phyloP scores from a whole-genome alignment of 441 rosid species.

The Jatropha multifida region DNA sequence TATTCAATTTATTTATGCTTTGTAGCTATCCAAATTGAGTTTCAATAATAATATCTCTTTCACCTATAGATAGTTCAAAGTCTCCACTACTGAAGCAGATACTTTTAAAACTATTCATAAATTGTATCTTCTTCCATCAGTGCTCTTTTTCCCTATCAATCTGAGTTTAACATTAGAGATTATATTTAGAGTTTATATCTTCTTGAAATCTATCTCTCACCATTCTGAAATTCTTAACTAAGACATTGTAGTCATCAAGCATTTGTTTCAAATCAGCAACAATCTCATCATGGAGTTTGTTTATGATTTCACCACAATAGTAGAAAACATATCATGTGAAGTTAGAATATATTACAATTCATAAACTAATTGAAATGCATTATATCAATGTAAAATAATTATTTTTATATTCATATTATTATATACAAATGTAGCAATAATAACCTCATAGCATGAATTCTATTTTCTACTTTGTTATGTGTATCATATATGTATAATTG shows the following conservation, averaged over 20 bases:
- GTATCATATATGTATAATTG: too few species aligned
- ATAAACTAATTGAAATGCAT: too few species aligned
- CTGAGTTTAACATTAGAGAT: background rate
- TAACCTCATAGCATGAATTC: background rate
- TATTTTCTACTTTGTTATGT: background rate
- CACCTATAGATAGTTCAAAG: background rate
- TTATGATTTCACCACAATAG: background rate
- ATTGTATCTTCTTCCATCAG: background rate
- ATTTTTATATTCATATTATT: background rate
- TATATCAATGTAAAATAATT: background rate
- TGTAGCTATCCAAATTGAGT: background rate
- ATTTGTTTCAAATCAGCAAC: constrained; percentile 5
- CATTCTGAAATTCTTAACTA: constrained; percentile 15
- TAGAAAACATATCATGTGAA: background rate
- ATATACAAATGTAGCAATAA: background rate
- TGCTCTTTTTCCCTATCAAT: background rate
- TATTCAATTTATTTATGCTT: background rate
- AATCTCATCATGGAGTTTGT: background rate
- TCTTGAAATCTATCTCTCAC: constrained; percentile 19
- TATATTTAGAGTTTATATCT: too few species aligned
- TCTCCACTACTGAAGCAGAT: constrained; percentile 6
- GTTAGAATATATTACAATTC: background rate
- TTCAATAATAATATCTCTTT: constrained; percentile 2
- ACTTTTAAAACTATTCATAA: background rate
- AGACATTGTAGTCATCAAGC: constrained; percentile 12